Conservation (phyloP, 768 basidiomycete genomes). For the Tulasnella sp. region DNA sequence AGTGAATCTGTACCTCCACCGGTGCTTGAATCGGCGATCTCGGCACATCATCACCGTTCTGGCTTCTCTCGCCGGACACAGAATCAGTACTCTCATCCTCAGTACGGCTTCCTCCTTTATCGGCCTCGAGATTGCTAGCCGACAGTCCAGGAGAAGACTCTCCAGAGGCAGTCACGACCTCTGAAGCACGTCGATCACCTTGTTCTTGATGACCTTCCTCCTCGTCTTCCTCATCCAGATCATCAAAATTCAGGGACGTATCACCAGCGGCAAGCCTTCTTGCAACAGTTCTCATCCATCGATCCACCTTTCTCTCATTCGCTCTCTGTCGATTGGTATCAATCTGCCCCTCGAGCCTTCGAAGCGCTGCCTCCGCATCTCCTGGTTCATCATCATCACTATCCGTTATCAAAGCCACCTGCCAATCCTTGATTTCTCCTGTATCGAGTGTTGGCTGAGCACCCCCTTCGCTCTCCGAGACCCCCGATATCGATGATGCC, state of each 20-base stretch:
- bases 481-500: background rate
- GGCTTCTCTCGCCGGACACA: background rate
- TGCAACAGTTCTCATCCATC: slow-evolving; percentile 64
- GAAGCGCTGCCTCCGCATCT: slow-evolving; percentile 70
- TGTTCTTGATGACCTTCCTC: slow-evolving; percentile 3
- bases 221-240: slow-evolving; percentile 14
- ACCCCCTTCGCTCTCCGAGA: slow-evolving; percentile 3
- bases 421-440: slow-evolving; percentile 45
- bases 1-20: background rate
- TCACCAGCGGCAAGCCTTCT: slow-evolving; percentile 29
- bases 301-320: slow-evolving; percentile 64
- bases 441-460: background rate
- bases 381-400: slow-evolving; percentile 43
- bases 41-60: background rate
- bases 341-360: slow-evolving; percentile 73
- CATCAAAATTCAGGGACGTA: background rate
- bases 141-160: background rate
- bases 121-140: background rate
- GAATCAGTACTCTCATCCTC: background rate
- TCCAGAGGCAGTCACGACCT: background rate
- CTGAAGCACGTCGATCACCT: background rate
- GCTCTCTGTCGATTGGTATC: slow-evolving; percentile 57
- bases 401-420: slow-evolving; percentile 39
- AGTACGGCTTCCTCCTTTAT: background rate
- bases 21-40: background rate